Evolutionary conservation across 1,284 basidiomycete genomes (phyloP), one percentile per base, ranked within the genome.

Genomic region (Kwoniella shivajii): DNA sequence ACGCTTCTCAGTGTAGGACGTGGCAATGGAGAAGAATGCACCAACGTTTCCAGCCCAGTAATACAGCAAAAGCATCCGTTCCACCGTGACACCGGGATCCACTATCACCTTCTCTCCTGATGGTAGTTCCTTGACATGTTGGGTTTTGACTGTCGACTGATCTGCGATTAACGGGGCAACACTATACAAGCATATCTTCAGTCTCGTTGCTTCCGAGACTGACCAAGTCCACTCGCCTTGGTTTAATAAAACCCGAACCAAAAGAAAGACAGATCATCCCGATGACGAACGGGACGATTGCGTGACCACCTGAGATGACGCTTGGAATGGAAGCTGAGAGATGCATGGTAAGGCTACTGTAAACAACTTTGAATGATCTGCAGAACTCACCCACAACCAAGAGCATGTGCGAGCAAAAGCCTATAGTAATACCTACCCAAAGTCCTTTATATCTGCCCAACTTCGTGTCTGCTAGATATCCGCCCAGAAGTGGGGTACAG

Each of bases 141-240:
- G 64, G 22, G 43, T 27, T 44, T 63, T 66, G 55, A 73, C 68
- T 1, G 74, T 69, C 16, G 59, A 66, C 49, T 78, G 76, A 47
- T 76, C 76, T 33, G 62, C 65, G 22, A 78, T 59, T 16, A 78
- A 45, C 16, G 74, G 73, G 13, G 57, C 66, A 2, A 78, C 45
- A 36, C 45, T 47, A 24, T 9, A 46, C n/a, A n/a, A n/a, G n/a
- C n/a, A n/a, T n/a, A n/a, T n/a, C n/a, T n/a, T 27, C 34, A 33
- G 22, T 39, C 31, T 44, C 24, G 46, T 50, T 18, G 18, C 33
- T n/a, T 41, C 48, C 22, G 39, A 22, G 22, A 29, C 29, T n/a
- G n/a, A n/a, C n/a, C n/a, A 45, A 1, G 18, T n/a, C 2, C n/a
- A 30, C 43, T 30, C 27, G 52, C 45, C 50, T 60, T 0, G 68